phyloP scores from a whole-genome alignment of 2,329 filamentous ascomycete species.

The Xylaria multiplex region DNA sequence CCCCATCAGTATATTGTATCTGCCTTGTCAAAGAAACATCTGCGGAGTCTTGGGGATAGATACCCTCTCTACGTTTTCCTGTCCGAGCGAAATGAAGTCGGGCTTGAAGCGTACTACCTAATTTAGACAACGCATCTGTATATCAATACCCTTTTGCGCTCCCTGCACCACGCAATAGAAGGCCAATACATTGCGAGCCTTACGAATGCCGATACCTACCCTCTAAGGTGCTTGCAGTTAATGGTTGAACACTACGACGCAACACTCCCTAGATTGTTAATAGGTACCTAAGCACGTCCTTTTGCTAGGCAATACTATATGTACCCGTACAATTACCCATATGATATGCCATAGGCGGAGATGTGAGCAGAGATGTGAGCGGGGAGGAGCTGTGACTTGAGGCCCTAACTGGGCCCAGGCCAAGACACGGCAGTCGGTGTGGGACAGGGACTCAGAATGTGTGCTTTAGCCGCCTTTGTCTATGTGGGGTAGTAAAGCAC shows the following conservation, averaged over 20 bases:
- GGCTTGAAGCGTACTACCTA: constrained; percentile 14
- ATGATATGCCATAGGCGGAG: not conserved
- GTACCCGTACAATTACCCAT: not conserved
- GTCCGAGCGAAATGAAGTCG: not conserved
- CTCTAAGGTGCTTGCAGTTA: not conserved
- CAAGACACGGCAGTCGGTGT: constrained; percentile 30
- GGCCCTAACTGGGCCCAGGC: not conserved
- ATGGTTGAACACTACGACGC: not conserved
- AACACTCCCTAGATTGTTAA: too few relatives aligned
- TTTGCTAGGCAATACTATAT: too few relatives aligned
- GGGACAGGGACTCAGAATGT: not conserved
- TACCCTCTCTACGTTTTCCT: not conserved
- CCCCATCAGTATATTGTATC: not conserved
- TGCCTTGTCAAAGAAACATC: constrained; percentile 4
- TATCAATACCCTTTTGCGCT: not conserved
- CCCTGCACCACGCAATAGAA: too few relatives aligned
- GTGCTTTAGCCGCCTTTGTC: constrained; percentile 38
- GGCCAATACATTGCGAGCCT: too few relatives aligned
- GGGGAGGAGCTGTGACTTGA: not conserved
- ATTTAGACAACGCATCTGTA: constrained; percentile 4
- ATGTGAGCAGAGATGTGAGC: too few relatives aligned
- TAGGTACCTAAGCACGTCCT: not conserved
- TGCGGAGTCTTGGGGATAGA: not conserved
- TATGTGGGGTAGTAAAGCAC: constrained; percentile 40
- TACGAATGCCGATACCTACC: not conserved